Conservation (phyloP, 495 filamentous ascomycete species). For the Aspergillus heteromorphus region DNA sequence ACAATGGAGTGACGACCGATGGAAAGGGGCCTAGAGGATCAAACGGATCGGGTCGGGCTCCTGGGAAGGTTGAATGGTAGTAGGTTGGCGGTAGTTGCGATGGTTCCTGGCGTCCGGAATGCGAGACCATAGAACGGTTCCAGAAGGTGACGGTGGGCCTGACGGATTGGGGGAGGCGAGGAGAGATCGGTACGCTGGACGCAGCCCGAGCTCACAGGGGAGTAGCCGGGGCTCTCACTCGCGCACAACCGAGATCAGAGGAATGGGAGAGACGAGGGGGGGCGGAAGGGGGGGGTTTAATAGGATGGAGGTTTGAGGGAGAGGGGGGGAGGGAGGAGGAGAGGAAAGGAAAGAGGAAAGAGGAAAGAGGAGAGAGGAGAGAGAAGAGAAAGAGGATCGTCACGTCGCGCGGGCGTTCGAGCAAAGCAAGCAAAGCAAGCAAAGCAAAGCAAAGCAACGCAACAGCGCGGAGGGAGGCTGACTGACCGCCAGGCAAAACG, state of each 20-base stretch:
- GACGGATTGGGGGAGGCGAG: not conserved
- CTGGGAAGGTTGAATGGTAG: slow-evolving; percentile 1
- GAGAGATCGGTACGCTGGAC: not conserved
- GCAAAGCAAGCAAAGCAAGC: slow-evolving; percentile 3
- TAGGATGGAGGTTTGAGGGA: slow-evolving; percentile 1
- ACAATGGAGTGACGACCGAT: slow-evolving; percentile 1
- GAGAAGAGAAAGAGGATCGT: slow-evolving; percentile 9
- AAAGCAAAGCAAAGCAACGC: slow-evolving; percentile 5
- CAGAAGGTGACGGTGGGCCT: not conserved
- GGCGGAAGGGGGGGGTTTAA: slow-evolving; percentile 9
- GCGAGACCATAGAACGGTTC: not conserved
- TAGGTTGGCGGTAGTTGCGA: not conserved
- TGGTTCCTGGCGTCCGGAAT: not conserved
- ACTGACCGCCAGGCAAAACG: slow-evolving; percentile 13
- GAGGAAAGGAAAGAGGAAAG: not conserved
- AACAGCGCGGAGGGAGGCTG: not conserved
- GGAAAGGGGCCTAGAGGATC: slow-evolving; percentile 2
- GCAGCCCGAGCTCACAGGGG: not conserved
- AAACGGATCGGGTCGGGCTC: slow-evolving; percentile 4
- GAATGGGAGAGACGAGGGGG: slow-evolving; percentile 1
- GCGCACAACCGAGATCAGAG: slow-evolving; percentile 1
- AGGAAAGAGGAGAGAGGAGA: slow-evolving; percentile 7
- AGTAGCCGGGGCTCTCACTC: not conserved
- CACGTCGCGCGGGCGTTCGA: not conserved
- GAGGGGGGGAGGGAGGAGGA: slow-evolving; percentile 4